phyloP scores from a whole-genome alignment of 2,329 filamentous ascomycete species.

The Claviceps citrina region DNA sequence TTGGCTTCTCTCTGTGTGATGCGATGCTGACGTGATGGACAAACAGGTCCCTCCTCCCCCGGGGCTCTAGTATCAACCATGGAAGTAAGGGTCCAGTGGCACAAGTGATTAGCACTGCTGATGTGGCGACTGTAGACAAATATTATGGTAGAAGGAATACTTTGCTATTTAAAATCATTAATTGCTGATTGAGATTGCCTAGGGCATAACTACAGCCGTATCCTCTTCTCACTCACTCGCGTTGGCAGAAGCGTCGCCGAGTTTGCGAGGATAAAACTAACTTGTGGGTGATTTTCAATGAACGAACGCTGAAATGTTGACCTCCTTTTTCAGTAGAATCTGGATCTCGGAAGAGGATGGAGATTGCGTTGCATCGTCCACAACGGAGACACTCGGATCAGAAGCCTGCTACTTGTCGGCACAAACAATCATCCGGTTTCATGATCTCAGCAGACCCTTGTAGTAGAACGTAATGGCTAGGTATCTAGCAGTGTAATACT shows the following conservation, averaged over 20 bases:
- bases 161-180: not conserved
- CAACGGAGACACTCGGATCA: not conserved
- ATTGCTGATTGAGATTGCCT: conserved; percentile 3
- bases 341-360: not conserved
- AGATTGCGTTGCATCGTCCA: not conserved
- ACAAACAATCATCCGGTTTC: not conserved
- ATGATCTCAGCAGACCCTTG: not conserved
- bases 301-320: conserved; percentile 2
- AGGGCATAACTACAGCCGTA: conserved; percentile 1
- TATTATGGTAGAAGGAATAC: not conserved
- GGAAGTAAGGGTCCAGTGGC: conserved; percentile 2
- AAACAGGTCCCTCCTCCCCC: conserved; percentile 39
- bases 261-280: not conserved
- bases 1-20: not conserved
- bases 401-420: not conserved
- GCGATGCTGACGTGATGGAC: not conserved
- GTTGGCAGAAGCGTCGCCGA: not conserved
- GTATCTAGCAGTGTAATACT: not conserved
- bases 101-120: conserved; percentile 3
- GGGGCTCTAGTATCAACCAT: conserved; percentile 25
- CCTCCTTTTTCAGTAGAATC: conserved; percentile 2
- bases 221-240: not conserved
- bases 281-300: conserved; percentile 1
- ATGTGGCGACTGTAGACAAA: conserved; percentile 1
- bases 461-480: not conserved